A percentile compares a stretch with the other conserved stretches of the same genome.
These are phyloP conservation scores for Blastocystis sp. DNA, from an alignment of 352 stramenopile genomes.

Conservation along the genomic window DNA sequence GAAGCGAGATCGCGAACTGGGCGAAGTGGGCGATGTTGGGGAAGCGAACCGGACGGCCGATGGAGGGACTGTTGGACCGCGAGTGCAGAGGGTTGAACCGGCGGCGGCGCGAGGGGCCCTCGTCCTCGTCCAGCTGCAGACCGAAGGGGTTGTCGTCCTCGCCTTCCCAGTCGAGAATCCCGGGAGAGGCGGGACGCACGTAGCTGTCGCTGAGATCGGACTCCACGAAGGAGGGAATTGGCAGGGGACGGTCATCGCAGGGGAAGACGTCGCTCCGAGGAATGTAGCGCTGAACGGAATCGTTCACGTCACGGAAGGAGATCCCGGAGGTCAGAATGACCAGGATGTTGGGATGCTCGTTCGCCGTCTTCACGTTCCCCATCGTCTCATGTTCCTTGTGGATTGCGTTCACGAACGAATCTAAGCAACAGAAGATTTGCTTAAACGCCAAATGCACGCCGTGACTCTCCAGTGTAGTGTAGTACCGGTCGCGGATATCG, in stretches of 20 bases:
- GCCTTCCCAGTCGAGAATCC: neutral
- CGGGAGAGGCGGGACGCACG: neutral
- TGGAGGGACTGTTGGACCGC: neutral
- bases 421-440: neutral
- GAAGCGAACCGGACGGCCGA: neutral
- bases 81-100: neutral
- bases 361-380: neutral
- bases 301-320: neutral
- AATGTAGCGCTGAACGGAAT: constrained; percentile 22
- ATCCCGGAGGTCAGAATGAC: neutral
- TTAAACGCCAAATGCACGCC: neutral
- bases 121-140: neutral
- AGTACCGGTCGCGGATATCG: neutral
- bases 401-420: neutral
- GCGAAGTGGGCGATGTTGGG: constrained; percentile 35
- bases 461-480: neutral
- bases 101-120: neutral
- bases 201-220: constrained; percentile 32
- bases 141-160: neutral
- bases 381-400: neutral
- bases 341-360: constrained; percentile 24
- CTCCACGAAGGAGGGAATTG: constrained; percentile 4
- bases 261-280: constrained; percentile 16
- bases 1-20: neutral
- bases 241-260: constrained; percentile 18